These are phyloP conservation scores for Akebia trifoliata DNA, from an alignment of 164 flowering plant genomes.

Conservation along the genomic window DNA sequence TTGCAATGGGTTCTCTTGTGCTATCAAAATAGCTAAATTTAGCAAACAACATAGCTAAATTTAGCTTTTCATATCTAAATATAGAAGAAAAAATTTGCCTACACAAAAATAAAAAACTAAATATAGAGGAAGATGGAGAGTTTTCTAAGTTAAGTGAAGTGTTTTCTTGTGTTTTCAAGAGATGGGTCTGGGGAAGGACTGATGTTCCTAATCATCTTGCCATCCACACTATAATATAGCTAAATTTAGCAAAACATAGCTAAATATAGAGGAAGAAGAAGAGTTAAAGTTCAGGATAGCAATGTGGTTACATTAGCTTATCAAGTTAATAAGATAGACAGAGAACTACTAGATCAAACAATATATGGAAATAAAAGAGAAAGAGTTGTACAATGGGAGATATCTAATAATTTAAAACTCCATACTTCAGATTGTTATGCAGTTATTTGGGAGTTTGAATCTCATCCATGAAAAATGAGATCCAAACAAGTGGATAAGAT, in stretches of 20 bases:
- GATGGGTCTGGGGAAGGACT: too few relatives aligned
- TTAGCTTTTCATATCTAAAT: too few relatives aligned
- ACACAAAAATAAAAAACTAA: too few relatives aligned
- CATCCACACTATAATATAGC: too few relatives aligned
- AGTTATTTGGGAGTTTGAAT: constrained; percentile 8
- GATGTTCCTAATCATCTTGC: too few relatives aligned
- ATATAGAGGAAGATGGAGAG: too few relatives aligned
- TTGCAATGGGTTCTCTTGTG: too few relatives aligned
- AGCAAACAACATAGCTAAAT: neutral
- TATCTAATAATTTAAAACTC: neutral
- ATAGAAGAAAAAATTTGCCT: too few relatives aligned
- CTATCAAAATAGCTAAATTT: neutral
- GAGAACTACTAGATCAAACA: neutral
- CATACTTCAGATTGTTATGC: neutral
- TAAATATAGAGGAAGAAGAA: neutral
- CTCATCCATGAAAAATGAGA: constrained; percentile 6
- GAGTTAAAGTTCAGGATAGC: neutral
- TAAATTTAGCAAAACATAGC: neutral
- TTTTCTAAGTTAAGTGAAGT: too few relatives aligned
- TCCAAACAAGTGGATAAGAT: constrained; percentile 22
- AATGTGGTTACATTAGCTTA: neutral
- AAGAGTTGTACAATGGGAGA: neutral
- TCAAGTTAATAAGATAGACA: neutral
- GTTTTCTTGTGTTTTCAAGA: too few relatives aligned
- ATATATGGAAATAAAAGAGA: neutral